Percentiles rank a stretch among this genome's conserved stretches.
phyloP scores from a whole-genome alignment of 495 filamentous ascomycete genomes.

The Lasiosphaeria hispida region DNA sequence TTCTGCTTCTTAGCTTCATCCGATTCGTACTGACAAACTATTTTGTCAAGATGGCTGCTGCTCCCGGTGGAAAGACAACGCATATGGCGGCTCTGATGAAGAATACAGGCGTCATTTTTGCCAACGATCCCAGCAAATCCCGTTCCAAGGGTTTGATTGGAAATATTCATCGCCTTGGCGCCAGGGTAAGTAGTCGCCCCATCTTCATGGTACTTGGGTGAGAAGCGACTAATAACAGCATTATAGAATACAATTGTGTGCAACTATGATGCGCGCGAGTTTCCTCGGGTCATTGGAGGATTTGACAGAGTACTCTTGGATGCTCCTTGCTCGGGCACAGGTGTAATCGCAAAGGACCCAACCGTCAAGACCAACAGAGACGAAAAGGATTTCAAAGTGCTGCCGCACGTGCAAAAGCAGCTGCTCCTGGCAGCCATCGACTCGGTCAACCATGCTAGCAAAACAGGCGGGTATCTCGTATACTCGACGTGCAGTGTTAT shows the following conservation, averaged over 20 bases:
- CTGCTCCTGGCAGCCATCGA: constrained; percentile 91
- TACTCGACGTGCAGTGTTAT: constrained; percentile 74
- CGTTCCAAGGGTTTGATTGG: constrained; percentile 96
- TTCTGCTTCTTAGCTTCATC: background rate
- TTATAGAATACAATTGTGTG: constrained; percentile 79
- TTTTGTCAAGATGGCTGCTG: constrained; percentile 72
- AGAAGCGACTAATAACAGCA: background rate
- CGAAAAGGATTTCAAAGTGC: constrained; percentile 83
- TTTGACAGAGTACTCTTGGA: constrained; percentile 64
- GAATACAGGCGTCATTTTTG: constrained; percentile 94
- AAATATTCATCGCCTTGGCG: constrained; percentile 94
- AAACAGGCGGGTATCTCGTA: constrained; percentile 91
- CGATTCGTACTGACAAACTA: constrained; percentile 36
- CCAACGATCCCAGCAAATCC: constrained; percentile 90
- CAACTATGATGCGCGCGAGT: constrained; percentile 88
- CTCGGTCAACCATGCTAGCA: constrained; percentile 61
- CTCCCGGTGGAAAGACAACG: constrained; percentile 95
- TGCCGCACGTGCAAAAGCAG: constrained; percentile 93
- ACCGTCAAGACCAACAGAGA: constrained; percentile 97
- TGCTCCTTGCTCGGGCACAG: constrained; percentile 49
- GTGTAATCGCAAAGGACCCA: constrained; percentile 91
- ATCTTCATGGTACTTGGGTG: background rate
- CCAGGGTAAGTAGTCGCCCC: constrained; percentile 42
- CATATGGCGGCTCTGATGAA: constrained; percentile 97
- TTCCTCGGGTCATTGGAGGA: constrained; percentile 89